These are phyloP conservation scores for Diaporthe caulivora DNA, from an alignment of 2,329 filamentous ascomycete genomes.

Conservation along the genomic window DNA sequence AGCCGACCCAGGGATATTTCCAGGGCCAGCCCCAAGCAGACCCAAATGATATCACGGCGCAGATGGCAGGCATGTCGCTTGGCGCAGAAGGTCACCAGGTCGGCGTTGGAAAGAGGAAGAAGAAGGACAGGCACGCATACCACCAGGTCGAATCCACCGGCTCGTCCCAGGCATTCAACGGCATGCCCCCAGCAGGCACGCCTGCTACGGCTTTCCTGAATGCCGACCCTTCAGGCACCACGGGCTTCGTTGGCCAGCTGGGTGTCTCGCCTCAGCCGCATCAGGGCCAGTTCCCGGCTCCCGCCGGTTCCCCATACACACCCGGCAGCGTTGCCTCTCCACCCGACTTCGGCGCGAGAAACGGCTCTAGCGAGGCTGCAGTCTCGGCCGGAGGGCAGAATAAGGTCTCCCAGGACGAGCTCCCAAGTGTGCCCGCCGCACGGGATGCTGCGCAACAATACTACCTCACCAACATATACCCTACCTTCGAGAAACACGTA, in stretches of 20 bases:
- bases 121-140: slow-evolving; percentile 95
- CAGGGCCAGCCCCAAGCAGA: slow-evolving; percentile 52
- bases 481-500: slow-evolving; percentile 93
- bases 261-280: slow-evolving; percentile 59
- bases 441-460: slow-evolving; percentile 86
- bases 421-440: slow-evolving; percentile 89
- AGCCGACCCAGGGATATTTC: slow-evolving; percentile 46
- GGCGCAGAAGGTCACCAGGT: slow-evolving; percentile 64
- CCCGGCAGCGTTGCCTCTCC: slow-evolving; percentile 56
- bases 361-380: slow-evolving; percentile 56
- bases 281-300: slow-evolving; percentile 69
- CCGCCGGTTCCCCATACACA: slow-evolving; percentile 65
- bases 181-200: slow-evolving; percentile 70
- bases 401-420: slow-evolving; percentile 89
- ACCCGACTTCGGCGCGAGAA: slow-evolving; percentile 60
- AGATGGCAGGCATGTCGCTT: slow-evolving; percentile 84
- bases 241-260: slow-evolving; percentile 57
- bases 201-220: slow-evolving; percentile 71
- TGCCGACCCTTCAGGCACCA: slow-evolving; percentile 59
- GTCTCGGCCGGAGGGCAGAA: slow-evolving; percentile 75
- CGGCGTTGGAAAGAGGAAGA: slow-evolving; percentile 75
- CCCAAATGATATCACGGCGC: slow-evolving; percentile 71
- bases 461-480: slow-evolving; percentile 89
- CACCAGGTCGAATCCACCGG: slow-evolving; percentile 83
- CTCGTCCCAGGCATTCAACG: slow-evolving; percentile 77